Evolutionary conservation across 805 yeast species (phyloP).

Genomic region (Saccharomyces jurei): DNA sequence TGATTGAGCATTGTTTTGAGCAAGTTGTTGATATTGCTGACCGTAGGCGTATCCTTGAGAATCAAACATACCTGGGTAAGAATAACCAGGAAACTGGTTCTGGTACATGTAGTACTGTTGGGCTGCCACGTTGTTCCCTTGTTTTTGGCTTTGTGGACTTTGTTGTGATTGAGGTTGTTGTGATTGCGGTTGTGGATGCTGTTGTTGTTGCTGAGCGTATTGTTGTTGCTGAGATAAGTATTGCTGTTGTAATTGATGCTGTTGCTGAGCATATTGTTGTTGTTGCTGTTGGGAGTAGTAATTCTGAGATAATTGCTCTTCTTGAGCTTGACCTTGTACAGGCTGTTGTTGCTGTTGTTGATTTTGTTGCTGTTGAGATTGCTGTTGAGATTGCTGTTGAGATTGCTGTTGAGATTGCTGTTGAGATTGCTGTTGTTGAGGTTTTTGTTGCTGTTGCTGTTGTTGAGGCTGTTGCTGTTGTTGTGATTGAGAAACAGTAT

Average conservation of each 20-base stretch:
- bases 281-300: conserved; percentile 19
- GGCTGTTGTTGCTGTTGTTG: conserved; percentile 4
- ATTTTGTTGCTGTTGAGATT: conserved; percentile 9
- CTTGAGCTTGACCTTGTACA: conserved; percentile 8
- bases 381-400: conserved; percentile 8
- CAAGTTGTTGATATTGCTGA: conserved; percentile 24
- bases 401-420: conserved; percentile 9
- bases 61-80: conserved; percentile 32
- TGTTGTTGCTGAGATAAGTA: conserved; percentile 16
- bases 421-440: conserved; percentile 6
- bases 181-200: conserved; percentile 27
- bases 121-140: conserved; percentile 14
- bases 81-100: conserved; percentile 32
- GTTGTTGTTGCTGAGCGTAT: conserved; percentile 13
- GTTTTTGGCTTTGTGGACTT: conserved; percentile 2
- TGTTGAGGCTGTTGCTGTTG: conserved; percentile 7
- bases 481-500: conserved; percentile 2
- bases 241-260: conserved; percentile 22
- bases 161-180: conserved; percentile 9
- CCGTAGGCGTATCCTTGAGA: conserved; percentile 26
- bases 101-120: conserved; percentile 33
- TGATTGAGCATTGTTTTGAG: conserved; percentile 10
- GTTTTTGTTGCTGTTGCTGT: conserved; percentile 8
- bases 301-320: conserved; percentile 15
- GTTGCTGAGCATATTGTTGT: conserved; percentile 27